phyloP scores from a whole-genome alignment of 1,139 yeast species.

The Candida dubliniensis region DNA sequence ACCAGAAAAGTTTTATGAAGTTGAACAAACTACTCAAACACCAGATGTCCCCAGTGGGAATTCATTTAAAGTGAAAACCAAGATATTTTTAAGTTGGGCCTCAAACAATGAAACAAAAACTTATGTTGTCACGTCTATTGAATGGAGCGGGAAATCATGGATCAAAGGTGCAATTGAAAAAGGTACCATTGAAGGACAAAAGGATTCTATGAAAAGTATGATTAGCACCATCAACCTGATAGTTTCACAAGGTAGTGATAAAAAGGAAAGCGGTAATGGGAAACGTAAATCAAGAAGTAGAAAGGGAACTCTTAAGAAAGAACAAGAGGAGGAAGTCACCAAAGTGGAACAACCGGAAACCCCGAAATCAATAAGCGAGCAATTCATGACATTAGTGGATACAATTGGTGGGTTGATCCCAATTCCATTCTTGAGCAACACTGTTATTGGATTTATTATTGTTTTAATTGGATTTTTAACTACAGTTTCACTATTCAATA shows the following conservation, averaged over 20 bases:
- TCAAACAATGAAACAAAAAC: conserved; percentile 64
- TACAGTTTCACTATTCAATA: conserved; percentile 7
- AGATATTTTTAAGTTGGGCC: conserved; percentile 74
- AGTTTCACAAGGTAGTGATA: conserved; percentile 22
- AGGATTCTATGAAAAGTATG: conserved; percentile 61
- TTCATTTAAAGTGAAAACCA: conserved; percentile 73
- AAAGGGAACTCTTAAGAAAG: conserved; percentile 19
- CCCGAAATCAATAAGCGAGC: conserved; percentile 17
- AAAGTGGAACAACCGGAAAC: conserved; percentile 9
- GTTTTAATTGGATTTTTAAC: conserved; percentile 19
- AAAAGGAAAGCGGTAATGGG: conserved; percentile 13
- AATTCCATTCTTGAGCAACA: conserved; percentile 27
- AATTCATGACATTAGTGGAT: conserved; percentile 25
- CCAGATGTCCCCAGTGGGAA: conserved; percentile 97
- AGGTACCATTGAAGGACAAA: conserved; percentile 90
- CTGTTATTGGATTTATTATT: conserved; percentile 25
- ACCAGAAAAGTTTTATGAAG: conserved; percentile 53
- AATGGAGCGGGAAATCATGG: conserved; percentile 95
- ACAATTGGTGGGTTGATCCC: conserved; percentile 33
- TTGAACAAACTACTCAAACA: conserved; percentile 67
- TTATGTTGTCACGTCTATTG: conserved; percentile 63
- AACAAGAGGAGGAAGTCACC: conserved; percentile 12
- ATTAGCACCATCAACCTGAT: conserved; percentile 57
- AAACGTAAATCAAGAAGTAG: conserved; percentile 27
- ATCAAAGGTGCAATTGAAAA: conserved; percentile 88